These are phyloP conservation scores for Malus sieversii DNA, from an alignment of 306 rosid species.

Conservation along the genomic window DNA sequence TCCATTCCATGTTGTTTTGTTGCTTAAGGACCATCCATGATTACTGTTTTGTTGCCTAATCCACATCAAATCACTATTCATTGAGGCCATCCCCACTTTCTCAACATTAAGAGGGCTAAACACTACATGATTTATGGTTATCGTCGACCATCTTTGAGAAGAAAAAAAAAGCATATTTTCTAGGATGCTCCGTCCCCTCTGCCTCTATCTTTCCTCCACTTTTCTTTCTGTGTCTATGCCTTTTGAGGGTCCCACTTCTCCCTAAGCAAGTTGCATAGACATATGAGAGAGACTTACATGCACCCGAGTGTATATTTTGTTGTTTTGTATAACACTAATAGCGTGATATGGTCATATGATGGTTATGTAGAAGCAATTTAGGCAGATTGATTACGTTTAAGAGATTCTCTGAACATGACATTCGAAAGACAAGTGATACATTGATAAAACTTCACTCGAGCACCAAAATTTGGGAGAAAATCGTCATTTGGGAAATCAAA, in stretches of 20 bases:
- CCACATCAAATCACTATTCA: neutral
- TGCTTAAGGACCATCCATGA: neutral
- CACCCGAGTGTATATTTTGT: neutral
- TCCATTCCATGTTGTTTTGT: neutral
- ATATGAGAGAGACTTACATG: neutral
- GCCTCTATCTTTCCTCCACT: neutral
- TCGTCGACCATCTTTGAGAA: neutral
- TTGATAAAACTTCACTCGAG: no score
- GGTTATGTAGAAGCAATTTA: neutral
- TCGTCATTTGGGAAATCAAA: no score
- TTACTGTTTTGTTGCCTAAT: constrained; percentile 14
- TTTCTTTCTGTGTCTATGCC: neutral
- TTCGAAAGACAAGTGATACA: no score
- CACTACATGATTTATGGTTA: neutral
- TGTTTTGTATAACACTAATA: neutral
- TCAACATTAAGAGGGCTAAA: neutral
- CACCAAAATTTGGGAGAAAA: no score
- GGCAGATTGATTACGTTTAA: neutral
- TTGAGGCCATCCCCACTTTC: neutral
- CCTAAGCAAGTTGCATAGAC: neutral
- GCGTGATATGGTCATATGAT: no score
- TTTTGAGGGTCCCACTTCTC: constrained; percentile 1
- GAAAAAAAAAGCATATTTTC: neutral
- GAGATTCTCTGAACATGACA: no score
- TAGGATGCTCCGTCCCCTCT: constrained; percentile 7